These are phyloP conservation scores for Brassica hybrid DNA, from an alignment of 441 rosid genomes.

Conservation along the genomic window DNA sequence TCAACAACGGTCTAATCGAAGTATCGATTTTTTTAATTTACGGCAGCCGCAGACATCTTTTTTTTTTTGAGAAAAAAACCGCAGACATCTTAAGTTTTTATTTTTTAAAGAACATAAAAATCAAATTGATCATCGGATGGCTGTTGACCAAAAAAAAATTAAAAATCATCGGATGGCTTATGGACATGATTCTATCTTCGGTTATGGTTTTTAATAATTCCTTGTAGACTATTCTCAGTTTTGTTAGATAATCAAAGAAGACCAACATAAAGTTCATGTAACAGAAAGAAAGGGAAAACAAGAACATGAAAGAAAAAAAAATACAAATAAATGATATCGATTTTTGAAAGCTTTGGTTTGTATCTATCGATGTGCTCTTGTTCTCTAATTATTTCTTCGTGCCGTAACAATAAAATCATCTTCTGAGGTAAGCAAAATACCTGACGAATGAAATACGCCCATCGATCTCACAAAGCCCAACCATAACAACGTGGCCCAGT, in stretches of 20 bases:
- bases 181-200: background rate
- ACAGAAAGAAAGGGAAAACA: background rate
- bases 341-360: background rate
- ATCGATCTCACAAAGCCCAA: background rate
- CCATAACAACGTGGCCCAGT: background rate
- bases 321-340: no score
- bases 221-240: background rate
- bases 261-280: background rate
- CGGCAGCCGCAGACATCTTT: background rate
- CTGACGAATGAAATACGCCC: background rate
- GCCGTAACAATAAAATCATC: background rate
- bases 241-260: background rate
- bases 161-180: background rate
- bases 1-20: constrained; percentile 4
- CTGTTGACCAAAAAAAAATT: no score
- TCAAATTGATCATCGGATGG: background rate
- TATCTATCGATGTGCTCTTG: background rate
- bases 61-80: no score
- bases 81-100: background rate
- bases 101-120: background rate
- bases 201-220: background rate
- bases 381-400: background rate
- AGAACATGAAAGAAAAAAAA: no score
- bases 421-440: background rate
- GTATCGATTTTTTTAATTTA: background rate